Evolutionary conservation across 345 rosid genomes (phyloP), one percentile per base, ranked within the genome.

Genomic region (Brassica carinata): DNA sequence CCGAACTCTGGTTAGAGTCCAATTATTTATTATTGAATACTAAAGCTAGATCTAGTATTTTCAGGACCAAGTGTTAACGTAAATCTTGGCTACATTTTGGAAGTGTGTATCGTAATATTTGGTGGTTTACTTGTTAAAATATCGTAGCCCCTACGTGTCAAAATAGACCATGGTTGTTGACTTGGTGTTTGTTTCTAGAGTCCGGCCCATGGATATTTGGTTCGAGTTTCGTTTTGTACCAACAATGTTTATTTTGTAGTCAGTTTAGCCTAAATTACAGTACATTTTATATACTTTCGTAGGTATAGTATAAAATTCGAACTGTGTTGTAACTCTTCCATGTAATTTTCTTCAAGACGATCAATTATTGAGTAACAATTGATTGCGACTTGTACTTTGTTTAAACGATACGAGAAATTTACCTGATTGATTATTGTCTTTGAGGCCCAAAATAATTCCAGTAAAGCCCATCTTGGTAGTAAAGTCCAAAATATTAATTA

Each of bases 61-160:
- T 14, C 3, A 82, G 86, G 75, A 29, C 13, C 13, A 51, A 23
- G 8, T 51, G 71, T 5, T 11, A 31, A n/a, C 61, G 11, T 57
- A 66, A 67, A 19, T 65, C 18, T 23, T 65, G 36, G 26, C 67
- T 69, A 59, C 33, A 59, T 59, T 53, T 51, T 51, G 1, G 58
- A 48, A 4, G 55, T 14, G 4, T 4, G 10, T 5, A 48, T 13
- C 55, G 17, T 48, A 48, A 48, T n/a, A n/a, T 7, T 13, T 48
- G 15, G 15, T 51, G 2, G 18, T 51, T 51, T 13, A 48, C 15
- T 4, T n/a, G 58, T 14, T n/a, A 14, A n/a, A 48, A 5, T 45
- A n/a, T 13, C 17, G 38, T 33, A 33, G 38, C 7, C 38, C 48
- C 48, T 40, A 48, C 57, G n/a, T 51, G 58, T n/a, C 8, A 51